Percentiles rank a stretch among this genome's conserved stretches.
These are phyloP conservation scores for Curvularia spicifera DNA, from an alignment of 2,329 filamentous ascomycete species.

Conservation along the genomic window DNA sequence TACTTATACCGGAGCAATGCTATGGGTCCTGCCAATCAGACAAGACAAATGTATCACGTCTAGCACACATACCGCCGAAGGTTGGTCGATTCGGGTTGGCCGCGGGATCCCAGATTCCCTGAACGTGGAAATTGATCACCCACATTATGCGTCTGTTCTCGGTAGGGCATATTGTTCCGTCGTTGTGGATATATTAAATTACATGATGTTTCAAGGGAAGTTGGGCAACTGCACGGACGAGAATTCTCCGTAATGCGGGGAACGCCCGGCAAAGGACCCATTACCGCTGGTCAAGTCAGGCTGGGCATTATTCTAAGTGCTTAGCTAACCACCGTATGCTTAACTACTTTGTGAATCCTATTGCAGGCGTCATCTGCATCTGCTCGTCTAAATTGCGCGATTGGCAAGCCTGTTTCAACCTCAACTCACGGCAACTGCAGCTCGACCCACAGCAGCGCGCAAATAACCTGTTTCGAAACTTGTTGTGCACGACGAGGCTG, in stretches of 20 bases:
- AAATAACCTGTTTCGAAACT: background rate
- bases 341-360: background rate
- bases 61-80: background rate
- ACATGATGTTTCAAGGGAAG: constrained; percentile 15
- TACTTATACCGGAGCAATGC: constrained; percentile 12
- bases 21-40: constrained; percentile 3
- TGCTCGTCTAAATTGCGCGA: background rate
- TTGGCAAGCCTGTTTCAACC: constrained; percentile 2
- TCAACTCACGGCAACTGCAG: background rate
- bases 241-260: constrained; percentile 18
- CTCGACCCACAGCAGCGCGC: background rate
- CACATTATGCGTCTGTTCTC: constrained; percentile 2
- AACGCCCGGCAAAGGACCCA: constrained; percentile 1
- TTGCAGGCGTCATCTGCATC: constrained; percentile 4
- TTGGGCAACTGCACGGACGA: constrained; percentile 8
- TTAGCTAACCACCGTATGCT: constrained; percentile 1
- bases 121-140: constrained; percentile 13
- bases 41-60: background rate
- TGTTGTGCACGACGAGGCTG: background rate
- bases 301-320: background rate
- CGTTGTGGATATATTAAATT: constrained; percentile 17
- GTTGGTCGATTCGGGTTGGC: background rate
- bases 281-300: constrained; percentile 1
- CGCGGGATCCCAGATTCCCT: constrained; percentile 2
- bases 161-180: constrained; percentile 15